A percentile compares a stretch with the other conserved stretches of the same genome.
phyloP scores from a whole-genome alignment of 345 rosid genomes.

The Eucalyptus marginata region DNA sequence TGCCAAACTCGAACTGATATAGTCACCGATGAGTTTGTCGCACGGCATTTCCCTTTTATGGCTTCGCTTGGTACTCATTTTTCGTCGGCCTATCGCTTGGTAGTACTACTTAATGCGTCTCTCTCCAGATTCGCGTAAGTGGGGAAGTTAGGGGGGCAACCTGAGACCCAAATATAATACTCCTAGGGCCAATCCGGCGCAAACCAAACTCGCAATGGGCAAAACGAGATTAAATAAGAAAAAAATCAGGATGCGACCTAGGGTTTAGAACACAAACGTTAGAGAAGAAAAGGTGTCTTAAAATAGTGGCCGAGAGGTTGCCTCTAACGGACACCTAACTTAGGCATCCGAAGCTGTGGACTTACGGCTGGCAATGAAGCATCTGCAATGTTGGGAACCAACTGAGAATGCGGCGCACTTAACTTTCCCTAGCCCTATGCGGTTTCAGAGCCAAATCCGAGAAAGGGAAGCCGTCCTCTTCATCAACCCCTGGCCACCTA shows the following conservation, averaged over 20 bases:
- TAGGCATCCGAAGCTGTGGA: background rate
- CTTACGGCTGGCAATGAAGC: background rate
- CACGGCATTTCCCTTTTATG: background rate
- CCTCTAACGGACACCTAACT: background rate
- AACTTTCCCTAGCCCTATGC: background rate
- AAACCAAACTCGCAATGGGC: background rate
- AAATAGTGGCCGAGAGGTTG: background rate
- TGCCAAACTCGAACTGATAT: too few relatives aligned
- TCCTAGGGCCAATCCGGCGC: background rate
- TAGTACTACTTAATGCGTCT: background rate
- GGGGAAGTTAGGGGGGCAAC: background rate
- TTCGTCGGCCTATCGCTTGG: background rate
- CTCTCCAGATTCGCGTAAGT: background rate
- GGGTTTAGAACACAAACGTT: background rate
- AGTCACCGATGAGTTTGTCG: background rate
- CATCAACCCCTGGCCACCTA: background rate
- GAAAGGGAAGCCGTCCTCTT: background rate
- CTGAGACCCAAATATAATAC: background rate
- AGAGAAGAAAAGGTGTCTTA: background rate
- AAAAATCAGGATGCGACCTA: background rate
- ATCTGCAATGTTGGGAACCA: background rate
- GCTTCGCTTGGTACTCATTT: background rate
- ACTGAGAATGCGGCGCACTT: background rate
- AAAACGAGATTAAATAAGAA: background rate
- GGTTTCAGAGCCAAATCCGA: background rate